Evolutionary conservation across 768 basidiomycete genomes (phyloP).

Genomic region (Leccinum pellstonianum): DNA sequence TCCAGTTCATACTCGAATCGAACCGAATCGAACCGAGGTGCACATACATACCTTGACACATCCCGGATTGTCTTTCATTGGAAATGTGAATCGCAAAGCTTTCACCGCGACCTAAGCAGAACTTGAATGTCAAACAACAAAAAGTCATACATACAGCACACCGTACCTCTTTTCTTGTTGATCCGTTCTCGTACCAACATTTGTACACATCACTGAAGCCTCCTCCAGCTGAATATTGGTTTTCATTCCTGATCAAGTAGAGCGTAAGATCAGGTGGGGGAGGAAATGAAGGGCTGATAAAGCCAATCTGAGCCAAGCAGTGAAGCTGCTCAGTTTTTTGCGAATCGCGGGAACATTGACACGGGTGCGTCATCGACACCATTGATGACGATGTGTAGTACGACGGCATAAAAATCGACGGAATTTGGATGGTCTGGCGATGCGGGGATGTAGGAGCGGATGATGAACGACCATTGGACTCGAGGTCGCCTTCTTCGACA

Average conservation of each 20-base stretch:
- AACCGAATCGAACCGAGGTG: too few relatives aligned
- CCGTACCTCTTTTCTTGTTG: too few relatives aligned
- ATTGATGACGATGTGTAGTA: slow-evolving; percentile 61
- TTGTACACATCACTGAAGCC: background rate
- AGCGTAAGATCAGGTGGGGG: background rate
- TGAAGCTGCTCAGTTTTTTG: slow-evolving; percentile 34
- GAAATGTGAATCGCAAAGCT: background rate
- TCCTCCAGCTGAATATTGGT: background rate
- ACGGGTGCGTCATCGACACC: slow-evolving; percentile 52
- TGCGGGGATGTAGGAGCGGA: slow-evolving; percentile 67
- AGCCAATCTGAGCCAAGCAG: too few relatives aligned
- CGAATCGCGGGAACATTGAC: slow-evolving; percentile 30
- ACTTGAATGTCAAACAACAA: too few relatives aligned
- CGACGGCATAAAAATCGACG: slow-evolving; percentile 58
- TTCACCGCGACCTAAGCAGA: background rate
- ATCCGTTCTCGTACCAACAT: background rate
- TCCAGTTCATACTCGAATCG: background rate
- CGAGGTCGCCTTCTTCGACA: slow-evolving; percentile 41
- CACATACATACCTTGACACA: background rate
- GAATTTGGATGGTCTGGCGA: slow-evolving; percentile 67
- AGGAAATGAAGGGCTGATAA: background rate
- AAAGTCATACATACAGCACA: too few relatives aligned
- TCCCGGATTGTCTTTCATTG: background rate
- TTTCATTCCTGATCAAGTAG: background rate
- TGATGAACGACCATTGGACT: slow-evolving; percentile 38